A percentile compares a stretch with the other conserved stretches of the same genome.
Conservation (phyloP, 2,329 filamentous ascomycete species). For the Diplodia intermedia region DNA sequence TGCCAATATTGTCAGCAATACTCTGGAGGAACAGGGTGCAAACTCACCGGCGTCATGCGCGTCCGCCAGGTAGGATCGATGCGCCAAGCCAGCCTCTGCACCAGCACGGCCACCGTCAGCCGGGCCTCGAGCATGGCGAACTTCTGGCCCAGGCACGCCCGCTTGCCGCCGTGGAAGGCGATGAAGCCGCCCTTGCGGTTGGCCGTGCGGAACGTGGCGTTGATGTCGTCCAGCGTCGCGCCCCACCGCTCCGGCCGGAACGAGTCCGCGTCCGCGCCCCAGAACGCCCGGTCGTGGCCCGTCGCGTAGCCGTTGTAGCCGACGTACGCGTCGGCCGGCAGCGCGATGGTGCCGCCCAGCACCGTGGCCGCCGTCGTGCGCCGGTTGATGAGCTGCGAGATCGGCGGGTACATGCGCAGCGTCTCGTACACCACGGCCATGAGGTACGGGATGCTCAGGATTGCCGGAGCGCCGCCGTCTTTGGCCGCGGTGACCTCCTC, state of each 20-base stretch:
- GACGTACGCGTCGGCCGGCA: slow-evolving; percentile 39
- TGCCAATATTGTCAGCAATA: neutral
- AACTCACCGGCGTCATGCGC: slow-evolving; percentile 47
- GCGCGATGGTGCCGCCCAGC: slow-evolving; percentile 37
- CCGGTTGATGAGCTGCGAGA: slow-evolving; percentile 59
- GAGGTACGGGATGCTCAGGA: slow-evolving; percentile 48
- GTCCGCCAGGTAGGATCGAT: slow-evolving; percentile 45
- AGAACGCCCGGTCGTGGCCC: slow-evolving; percentile 40
- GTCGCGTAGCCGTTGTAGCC: slow-evolving; percentile 43
- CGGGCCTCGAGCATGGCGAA: slow-evolving; percentile 51
- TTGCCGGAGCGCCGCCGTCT: neutral
- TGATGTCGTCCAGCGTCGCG: slow-evolving; percentile 45
- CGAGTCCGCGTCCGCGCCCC: slow-evolving; percentile 42
- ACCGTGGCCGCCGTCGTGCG: slow-evolving; percentile 42
- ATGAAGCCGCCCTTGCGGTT: slow-evolving; percentile 51
- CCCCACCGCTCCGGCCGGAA: slow-evolving; percentile 54
- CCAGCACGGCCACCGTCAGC: slow-evolving; percentile 45
- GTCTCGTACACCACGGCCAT: slow-evolving; percentile 56
- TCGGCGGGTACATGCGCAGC: slow-evolving; percentile 58
- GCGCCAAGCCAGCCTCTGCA: slow-evolving; percentile 42
- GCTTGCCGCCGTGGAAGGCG: slow-evolving; percentile 52
- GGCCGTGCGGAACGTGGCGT: slow-evolving; percentile 45
- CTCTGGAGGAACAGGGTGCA: neutral
- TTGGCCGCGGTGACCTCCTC: slow-evolving; percentile 28
- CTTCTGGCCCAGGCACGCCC: slow-evolving; percentile 52